Percentiles rank a stretch among this genome's conserved stretches.
phyloP scores from a whole-genome alignment of 2,329 filamentous ascomycete species.

The Sclerotinia minor region DNA sequence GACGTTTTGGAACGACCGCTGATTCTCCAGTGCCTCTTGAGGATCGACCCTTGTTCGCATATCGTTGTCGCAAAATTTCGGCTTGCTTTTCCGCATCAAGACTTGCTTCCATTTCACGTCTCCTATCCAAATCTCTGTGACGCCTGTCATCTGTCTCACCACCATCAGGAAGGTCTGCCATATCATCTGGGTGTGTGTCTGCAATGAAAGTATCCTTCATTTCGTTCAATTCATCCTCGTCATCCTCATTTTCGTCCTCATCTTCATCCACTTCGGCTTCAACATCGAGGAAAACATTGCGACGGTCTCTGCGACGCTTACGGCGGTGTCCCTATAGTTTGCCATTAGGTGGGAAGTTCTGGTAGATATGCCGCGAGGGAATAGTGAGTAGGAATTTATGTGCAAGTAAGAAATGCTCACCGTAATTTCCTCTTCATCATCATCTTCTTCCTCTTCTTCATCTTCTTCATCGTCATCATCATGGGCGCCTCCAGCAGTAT shows the following conservation, averaged over 20 bases:
- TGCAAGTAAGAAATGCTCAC: slow-evolving; percentile 40
- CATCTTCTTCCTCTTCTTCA: slow-evolving; percentile 53
- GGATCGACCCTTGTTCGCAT: slow-evolving; percentile 76
- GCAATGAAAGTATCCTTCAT: slow-evolving; percentile 78
- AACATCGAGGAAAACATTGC: slow-evolving; percentile 91
- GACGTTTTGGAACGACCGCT: slow-evolving; percentile 76
- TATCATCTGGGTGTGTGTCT: slow-evolving; percentile 86
- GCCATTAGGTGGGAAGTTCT: slow-evolving; percentile 29
- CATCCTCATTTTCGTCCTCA: slow-evolving; percentile 83
- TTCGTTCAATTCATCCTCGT: slow-evolving; percentile 84
- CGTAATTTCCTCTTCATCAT: slow-evolving; percentile 65
- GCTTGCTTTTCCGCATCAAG: slow-evolving; percentile 94
- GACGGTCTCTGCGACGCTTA: slow-evolving; percentile 74
- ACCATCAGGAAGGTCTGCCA: slow-evolving; percentile 71
- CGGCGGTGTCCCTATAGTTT: slow-evolving; percentile 63
- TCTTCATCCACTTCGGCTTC: slow-evolving; percentile 97
- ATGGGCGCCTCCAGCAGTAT: slow-evolving; percentile 40
- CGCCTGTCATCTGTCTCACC: slow-evolving; percentile 85
- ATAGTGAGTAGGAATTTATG: slow-evolving; percentile 20
- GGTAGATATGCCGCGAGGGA: slow-evolving; percentile 32
- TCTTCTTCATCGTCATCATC: slow-evolving; percentile 52
- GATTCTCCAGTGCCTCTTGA: slow-evolving; percentile 66
- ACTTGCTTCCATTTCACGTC: slow-evolving; percentile 81
- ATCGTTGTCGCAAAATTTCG: slow-evolving; percentile 80
- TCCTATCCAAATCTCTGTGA: slow-evolving; percentile 90